Conservation (phyloP, 2,329 filamentous ascomycete species). For the Monilinia aucupariae region DNA sequence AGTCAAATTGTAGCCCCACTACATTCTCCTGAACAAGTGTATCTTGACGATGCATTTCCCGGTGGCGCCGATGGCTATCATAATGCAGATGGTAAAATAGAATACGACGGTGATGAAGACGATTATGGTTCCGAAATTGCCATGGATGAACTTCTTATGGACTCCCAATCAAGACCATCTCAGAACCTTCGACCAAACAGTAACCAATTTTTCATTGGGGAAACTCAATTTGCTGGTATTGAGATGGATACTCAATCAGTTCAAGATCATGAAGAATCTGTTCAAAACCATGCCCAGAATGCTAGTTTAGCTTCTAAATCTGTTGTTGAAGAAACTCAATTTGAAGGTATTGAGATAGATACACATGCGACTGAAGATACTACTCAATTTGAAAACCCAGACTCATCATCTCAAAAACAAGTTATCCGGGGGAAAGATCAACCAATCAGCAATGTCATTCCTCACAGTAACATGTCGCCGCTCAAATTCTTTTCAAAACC, state of each 20-base stretch:
- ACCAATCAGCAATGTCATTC: background rate
- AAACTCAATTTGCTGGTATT: background rate
- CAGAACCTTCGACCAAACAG: constrained; percentile 9
- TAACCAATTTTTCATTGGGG: background rate
- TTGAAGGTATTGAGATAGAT: constrained; percentile 21
- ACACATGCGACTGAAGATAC: constrained; percentile 14
- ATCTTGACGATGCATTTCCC: background rate
- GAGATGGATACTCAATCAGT: constrained; percentile 15
- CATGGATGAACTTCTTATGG: background rate
- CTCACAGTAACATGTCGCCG: background rate
- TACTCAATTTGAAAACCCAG: background rate
- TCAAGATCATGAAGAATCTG: background rate
- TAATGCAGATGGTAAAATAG: background rate
- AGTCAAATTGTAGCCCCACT: constrained; percentile 18
- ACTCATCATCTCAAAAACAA: background rate
- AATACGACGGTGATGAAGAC: background rate
- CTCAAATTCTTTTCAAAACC: background rate
- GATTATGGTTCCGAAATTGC: background rate
- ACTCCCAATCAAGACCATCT: background rate
- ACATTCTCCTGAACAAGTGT: background rate
- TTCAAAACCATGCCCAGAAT: background rate
- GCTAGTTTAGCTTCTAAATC: constrained; percentile 14
- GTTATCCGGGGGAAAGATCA: background rate
- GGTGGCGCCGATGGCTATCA: background rate
- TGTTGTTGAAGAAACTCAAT: constrained; percentile 26